A percentile compares a stretch with the other conserved stretches of the same genome.
Conservation (phyloP, 1,139 yeast genomes). For the Geotrichum australiense region DNA sequence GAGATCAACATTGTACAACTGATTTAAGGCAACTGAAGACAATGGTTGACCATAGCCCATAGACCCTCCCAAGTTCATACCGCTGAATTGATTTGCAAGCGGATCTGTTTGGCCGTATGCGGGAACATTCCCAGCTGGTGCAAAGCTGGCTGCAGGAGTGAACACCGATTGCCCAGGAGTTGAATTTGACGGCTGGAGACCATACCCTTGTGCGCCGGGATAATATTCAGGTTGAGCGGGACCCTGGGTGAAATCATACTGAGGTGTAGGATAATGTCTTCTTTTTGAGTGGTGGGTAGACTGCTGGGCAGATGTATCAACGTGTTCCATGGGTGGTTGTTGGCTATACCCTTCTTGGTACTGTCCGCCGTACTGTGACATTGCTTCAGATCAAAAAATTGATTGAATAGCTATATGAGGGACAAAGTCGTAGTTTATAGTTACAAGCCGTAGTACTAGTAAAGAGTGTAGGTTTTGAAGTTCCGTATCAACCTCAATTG, state of each 20-base stretch:
- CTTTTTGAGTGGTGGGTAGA: constrained; percentile 10
- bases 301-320: constrained; percentile 9
- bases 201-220: constrained; percentile 11
- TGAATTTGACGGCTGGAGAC: constrained; percentile 3
- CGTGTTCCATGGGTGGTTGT: constrained; percentile 1
- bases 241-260: constrained; percentile 15
- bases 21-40: constrained; percentile 9
- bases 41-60: constrained; percentile 16
- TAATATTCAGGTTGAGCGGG: constrained; percentile 7
- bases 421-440: no score
- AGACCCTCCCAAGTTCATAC: constrained; percentile 23
- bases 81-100: constrained; percentile 25
- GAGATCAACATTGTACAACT: constrained; percentile 48
- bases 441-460: background rate
- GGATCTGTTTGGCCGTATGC: constrained; percentile 17
- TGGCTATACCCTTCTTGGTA: constrained; percentile 8
- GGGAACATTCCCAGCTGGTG: constrained; percentile 1
- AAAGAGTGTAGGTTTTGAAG: background rate
- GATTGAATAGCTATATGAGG: no score
- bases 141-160: constrained; percentile 16
- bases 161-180: constrained; percentile 12
- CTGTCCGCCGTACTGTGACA: constrained; percentile 17
- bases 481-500: background rate
- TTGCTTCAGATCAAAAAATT: background rate
- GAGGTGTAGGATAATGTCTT: constrained; percentile 17